Percentiles rank a stretch among this genome's conserved stretches.
phyloP scores from a whole-genome alignment of 176 grass and related monocot genomes.

The Aegilops bicornis region DNA sequence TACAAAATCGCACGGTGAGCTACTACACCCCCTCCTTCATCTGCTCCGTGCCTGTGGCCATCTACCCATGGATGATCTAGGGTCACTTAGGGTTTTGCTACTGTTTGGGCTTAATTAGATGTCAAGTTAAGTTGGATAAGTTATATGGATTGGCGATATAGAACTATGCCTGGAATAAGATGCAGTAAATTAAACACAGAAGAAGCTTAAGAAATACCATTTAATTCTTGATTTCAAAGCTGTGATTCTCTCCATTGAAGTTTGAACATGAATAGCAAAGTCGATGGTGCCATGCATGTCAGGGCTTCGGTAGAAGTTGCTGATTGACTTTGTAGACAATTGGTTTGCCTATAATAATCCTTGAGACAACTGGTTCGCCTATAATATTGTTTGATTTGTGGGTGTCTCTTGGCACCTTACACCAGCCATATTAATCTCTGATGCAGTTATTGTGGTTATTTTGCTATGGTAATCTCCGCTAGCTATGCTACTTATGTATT shows the following conservation, averaged over 20 bases:
- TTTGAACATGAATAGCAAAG: constrained; percentile 71
- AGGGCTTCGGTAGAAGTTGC: constrained; percentile 95
- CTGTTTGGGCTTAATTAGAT: no score
- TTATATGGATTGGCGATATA: background rate
- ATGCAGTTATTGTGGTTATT: background rate
- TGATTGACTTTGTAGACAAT: constrained; percentile 82
- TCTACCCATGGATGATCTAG: no score
- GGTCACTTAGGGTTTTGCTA: no score
- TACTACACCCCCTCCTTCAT: no score
- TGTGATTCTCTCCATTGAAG: constrained; percentile 68
- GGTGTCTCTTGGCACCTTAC: no score
- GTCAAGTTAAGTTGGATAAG: background rate
- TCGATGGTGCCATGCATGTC: constrained; percentile 72
- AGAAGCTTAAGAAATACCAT: constrained; percentile 39
- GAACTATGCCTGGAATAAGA: background rate
- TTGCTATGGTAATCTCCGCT: background rate
- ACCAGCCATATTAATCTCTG: background rate
- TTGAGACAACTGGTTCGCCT: no score
- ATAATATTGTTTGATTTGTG: no score
- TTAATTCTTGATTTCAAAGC: constrained; percentile 76
- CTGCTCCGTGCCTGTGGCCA: no score
- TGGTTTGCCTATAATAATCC: no score
- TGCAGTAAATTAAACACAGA: background rate
- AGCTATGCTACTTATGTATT: background rate
- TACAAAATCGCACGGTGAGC: no score